Evolutionary conservation across 202 grass and related monocot species (phyloP).

Genomic region (Schoenoplectus triqueter): DNA sequence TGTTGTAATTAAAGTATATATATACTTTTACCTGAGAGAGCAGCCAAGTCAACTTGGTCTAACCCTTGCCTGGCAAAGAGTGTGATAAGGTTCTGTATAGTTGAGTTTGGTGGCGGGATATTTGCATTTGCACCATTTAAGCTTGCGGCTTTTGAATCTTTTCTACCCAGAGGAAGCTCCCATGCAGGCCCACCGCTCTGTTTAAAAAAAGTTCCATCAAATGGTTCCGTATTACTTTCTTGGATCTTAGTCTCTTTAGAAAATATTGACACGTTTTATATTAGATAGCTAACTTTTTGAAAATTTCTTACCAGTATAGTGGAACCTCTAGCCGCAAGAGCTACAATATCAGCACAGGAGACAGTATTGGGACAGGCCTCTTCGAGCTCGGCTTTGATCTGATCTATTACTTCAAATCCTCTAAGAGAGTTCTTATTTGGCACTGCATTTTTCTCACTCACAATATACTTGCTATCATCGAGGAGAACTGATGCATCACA

Average conservation of each 20-base stretch:
- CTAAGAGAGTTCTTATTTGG: conserved; percentile 75
- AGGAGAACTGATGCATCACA: conserved; percentile 77
- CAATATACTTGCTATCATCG: conserved; percentile 55
- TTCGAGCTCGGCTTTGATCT: conserved; percentile 77
- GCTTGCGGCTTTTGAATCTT: conserved; percentile 69
- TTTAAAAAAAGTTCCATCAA: conserved; percentile 15
- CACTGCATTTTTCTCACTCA: conserved; percentile 65
- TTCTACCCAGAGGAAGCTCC: conserved; percentile 76
- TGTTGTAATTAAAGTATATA: neutral
- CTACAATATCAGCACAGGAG: conserved; percentile 76
- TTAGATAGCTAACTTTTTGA: neutral
- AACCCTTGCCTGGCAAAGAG: conserved; percentile 72
- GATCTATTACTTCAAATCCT: conserved; percentile 79
- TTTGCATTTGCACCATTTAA: conserved; percentile 73
- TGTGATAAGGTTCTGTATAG: conserved; percentile 61
- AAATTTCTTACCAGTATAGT: conserved; percentile 54
- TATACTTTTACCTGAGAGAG: conserved; percentile 65
- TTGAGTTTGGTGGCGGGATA: conserved; percentile 75
- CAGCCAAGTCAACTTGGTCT: conserved; percentile 74
- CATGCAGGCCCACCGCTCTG: conserved; percentile 78
- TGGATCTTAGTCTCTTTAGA: neutral
- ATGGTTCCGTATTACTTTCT: neutral
- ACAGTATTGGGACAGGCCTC: conserved; percentile 73
- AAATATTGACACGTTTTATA: conserved; percentile 27
- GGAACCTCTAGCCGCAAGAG: conserved; percentile 73